These are phyloP conservation scores for Suillus decipiens DNA, from an alignment of 768 basidiomycete genomes.

Conservation along the genomic window DNA sequence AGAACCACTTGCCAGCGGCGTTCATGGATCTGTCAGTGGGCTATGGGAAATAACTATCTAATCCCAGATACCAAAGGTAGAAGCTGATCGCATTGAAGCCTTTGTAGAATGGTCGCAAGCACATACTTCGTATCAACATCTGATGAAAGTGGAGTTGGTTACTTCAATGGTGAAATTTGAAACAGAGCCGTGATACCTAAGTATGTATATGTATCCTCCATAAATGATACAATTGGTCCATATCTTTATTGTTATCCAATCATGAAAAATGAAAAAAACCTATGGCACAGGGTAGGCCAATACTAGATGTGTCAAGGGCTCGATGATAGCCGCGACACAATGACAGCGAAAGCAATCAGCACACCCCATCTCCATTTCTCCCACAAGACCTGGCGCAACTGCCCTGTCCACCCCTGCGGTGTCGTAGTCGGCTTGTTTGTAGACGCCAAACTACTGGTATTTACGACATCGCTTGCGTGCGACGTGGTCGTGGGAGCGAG, in stretches of 20 bases:
- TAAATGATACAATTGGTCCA: slow-evolving; percentile 10
- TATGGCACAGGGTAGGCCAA: slow-evolving; percentile 9
- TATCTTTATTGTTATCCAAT: slow-evolving; percentile 9
- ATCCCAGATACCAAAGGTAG: neutral
- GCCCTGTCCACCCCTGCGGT: slow-evolving; percentile 56
- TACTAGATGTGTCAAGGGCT: slow-evolving; percentile 28
- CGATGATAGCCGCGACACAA: slow-evolving; percentile 76
- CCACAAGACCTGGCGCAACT: slow-evolving; percentile 68
- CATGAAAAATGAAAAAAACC: slow-evolving; percentile 7
- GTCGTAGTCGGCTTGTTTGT: slow-evolving; percentile 31
- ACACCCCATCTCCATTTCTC: slow-evolving; percentile 88
- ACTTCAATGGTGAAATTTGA: neutral
- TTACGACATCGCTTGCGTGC: slow-evolving; percentile 13
- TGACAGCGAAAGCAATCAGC: slow-evolving; percentile 72
- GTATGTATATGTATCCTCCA: slow-evolving; percentile 7
- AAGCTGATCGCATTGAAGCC: neutral
- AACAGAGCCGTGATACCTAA: neutral
- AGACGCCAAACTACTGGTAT: slow-evolving; percentile 18
- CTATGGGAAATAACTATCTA: slow-evolving; percentile 44
- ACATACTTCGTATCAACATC: neutral
- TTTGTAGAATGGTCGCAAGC: neutral
- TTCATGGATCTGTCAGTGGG: slow-evolving; percentile 43
- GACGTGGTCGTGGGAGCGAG: slow-evolving; percentile 20
- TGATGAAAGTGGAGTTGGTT: neutral
- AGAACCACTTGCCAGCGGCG: slow-evolving; percentile 39